Percentiles rank a stretch among this genome's conserved stretches.
Evolutionary conservation across 2,329 filamentous ascomycete species (phyloP).

Genomic region (Xylariaceae sp.): DNA sequence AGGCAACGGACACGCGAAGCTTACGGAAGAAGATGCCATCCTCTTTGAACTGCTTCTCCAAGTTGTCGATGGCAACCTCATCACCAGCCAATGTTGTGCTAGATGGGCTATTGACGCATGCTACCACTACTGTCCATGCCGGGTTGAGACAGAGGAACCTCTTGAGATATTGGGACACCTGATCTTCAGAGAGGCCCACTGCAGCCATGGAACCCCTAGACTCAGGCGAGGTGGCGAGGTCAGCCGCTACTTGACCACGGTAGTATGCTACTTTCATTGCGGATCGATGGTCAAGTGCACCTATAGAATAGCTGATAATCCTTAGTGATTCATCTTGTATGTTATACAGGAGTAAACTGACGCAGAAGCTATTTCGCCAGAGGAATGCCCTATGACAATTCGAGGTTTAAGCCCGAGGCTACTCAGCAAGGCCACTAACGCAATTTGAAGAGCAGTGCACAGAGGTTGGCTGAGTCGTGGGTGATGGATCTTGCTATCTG

Average conservation of each 20-base stretch:
- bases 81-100: slow-evolving; percentile 4
- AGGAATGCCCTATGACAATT: slow-evolving; percentile 32
- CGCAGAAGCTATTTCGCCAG: slow-evolving; percentile 45
- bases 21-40: slow-evolving; percentile 4
- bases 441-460: slow-evolving; percentile 35
- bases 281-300: slow-evolving; percentile 20
- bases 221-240: background rate
- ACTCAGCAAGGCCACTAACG: slow-evolving; percentile 33
- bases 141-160: too few relatives aligned
- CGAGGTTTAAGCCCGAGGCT: slow-evolving; percentile 13
- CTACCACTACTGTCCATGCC: background rate
- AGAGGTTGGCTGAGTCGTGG: slow-evolving; percentile 27
- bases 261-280: slow-evolving; percentile 21
- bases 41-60: background rate
- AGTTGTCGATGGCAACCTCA: background rate
- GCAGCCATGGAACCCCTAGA: slow-evolving; percentile 1
- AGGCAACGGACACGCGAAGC: slow-evolving; percentile 1
- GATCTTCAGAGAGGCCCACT: slow-evolving; percentile 8
- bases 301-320: slow-evolving; percentile 42
- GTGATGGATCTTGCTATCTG: too few relatives aligned
- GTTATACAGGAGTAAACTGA: too few relatives aligned
- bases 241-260: slow-evolving; percentile 7
- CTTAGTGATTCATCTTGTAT: too few relatives aligned
- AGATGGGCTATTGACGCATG: slow-evolving; percentile 6
- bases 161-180: background rate